These are phyloP conservation scores for Nannizziopsis barbatae DNA, from an alignment of 2,329 filamentous ascomycete species.

Conservation along the genomic window DNA sequence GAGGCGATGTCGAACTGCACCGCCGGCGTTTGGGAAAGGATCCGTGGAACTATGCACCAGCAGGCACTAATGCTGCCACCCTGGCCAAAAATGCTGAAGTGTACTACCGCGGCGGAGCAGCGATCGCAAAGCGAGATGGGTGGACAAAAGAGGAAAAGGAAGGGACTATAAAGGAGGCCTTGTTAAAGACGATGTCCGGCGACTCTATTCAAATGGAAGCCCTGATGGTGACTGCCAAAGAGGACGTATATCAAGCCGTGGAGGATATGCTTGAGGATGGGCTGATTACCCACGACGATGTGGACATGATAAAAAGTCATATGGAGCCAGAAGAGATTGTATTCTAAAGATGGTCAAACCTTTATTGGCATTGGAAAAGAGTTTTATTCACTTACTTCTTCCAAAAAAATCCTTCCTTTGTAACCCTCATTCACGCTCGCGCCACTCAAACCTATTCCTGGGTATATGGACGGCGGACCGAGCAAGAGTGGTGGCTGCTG, in stretches of 20 bases:
- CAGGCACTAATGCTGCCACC: conserved; percentile 36
- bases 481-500: neutral
- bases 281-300: conserved; percentile 28
- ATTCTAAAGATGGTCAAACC: conserved; percentile 11
- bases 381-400: too few species aligned
- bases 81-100: conserved; percentile 47
- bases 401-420: too few species aligned
- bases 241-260: conserved; percentile 34
- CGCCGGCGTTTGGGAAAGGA: conserved; percentile 42
- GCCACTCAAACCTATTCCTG: neutral
- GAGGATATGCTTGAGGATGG: conserved; percentile 46
- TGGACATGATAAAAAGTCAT: conserved; percentile 10
- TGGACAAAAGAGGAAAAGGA: conserved; percentile 34
- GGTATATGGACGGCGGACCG: too few species aligned
- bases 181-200: conserved; percentile 38
- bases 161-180: conserved; percentile 39
- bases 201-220: conserved; percentile 32
- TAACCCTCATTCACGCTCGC: too few species aligned
- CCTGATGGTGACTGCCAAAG: conserved; percentile 26
- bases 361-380: neutral
- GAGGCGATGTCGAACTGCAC: conserved; percentile 47
- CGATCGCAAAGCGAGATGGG: conserved; percentile 32
- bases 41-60: conserved; percentile 34
- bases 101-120: conserved; percentile 46
- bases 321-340: conserved; percentile 17